phyloP scores from a whole-genome alignment of 306 rosid genomes.

The Trichosanthes cucumerina region DNA sequence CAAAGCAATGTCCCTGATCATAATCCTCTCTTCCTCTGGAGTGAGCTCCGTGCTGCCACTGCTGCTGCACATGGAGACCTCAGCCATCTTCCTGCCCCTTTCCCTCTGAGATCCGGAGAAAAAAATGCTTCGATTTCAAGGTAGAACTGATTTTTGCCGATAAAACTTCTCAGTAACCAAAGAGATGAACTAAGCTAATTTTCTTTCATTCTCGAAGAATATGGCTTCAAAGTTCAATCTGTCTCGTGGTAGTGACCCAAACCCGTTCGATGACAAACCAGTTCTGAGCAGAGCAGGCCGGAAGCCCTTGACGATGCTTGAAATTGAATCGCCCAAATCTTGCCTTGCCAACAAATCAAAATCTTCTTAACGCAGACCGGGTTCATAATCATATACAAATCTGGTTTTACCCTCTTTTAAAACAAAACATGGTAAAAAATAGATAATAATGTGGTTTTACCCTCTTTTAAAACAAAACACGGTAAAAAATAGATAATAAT shows the following conservation, averaged over 20 bases:
- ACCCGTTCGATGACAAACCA: neutral
- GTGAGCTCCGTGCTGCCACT: constrained; percentile 40
- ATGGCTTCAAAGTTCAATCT: neutral
- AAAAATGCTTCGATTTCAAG: neutral
- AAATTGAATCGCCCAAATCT: neutral
- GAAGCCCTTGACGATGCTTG: neutral
- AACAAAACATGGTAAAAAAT: too few relatives aligned
- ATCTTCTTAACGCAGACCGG: neutral
- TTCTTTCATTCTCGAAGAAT: neutral
- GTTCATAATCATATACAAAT: too few relatives aligned
- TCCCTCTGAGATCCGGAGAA: constrained; percentile 7
- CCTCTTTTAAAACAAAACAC: too few relatives aligned
- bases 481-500: too few relatives aligned
- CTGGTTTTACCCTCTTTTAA: too few relatives aligned
- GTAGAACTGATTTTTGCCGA: neutral
- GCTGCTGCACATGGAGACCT: constrained; percentile 50
- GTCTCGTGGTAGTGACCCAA: neutral
- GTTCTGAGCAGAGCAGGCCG: neutral
- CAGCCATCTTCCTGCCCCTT: constrained; percentile 31
- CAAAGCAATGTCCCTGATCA: constrained; percentile 83
- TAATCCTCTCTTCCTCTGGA: constrained; percentile 84
- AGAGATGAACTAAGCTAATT: neutral
- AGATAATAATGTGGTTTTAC: too few relatives aligned
- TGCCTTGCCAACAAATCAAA: neutral
- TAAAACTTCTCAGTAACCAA: neutral